Base-by-base conservation (phyloP, 768 basidiomycete species). In the Fomitopsis serialis region DNA sequence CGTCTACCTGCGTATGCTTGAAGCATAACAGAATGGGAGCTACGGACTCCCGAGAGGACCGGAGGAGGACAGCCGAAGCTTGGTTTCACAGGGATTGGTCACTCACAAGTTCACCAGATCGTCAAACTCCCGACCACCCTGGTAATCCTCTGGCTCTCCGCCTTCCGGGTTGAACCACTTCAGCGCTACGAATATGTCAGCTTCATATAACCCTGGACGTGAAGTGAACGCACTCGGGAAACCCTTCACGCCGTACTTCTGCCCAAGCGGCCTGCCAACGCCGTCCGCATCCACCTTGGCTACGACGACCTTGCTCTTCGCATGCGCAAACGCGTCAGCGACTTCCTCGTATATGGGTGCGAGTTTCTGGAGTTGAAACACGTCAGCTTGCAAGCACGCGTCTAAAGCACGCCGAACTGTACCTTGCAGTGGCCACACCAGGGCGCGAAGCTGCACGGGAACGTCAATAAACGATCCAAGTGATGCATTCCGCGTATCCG, bases 341-440 rank as follows among this genome's bases (percentile, higher is more conserved):
- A 98, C 81, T 66, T 95, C 78, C 66, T 96, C 94, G 59, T 91
- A 98, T 0, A 73, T 69, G 2, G 95, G 94, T 0, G 92, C 94
- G 55, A 96, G 87, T 72, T 80, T 92, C 91, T 92, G 62, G 23
- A 21, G 36, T 13, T 27, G 32, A 22, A 47, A 40, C 23, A 19
- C 50, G 42, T 65, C 42, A 59, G 55, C 45, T 25, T 43, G 35
- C 22, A 3, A 23, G 21, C 9, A 45, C 19, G 54, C 23, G 48
- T 12, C 34, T 37, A 19, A 12, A 13, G 32, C n/a, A 22, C 34
- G 19, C 25, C 48, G 46, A n/a, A 50, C 52, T 71, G 55, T 65
- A 87, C 91, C 72, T 92, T 92, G 81, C 91, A 93, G 66, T 92
- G 92, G 51, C 89, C 92, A 63, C 91, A 92, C 91, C 91, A 93